Evolutionary conservation across 2,329 filamentous ascomycete species (phyloP).

Genomic region (Didymosphaeria variabile): DNA sequence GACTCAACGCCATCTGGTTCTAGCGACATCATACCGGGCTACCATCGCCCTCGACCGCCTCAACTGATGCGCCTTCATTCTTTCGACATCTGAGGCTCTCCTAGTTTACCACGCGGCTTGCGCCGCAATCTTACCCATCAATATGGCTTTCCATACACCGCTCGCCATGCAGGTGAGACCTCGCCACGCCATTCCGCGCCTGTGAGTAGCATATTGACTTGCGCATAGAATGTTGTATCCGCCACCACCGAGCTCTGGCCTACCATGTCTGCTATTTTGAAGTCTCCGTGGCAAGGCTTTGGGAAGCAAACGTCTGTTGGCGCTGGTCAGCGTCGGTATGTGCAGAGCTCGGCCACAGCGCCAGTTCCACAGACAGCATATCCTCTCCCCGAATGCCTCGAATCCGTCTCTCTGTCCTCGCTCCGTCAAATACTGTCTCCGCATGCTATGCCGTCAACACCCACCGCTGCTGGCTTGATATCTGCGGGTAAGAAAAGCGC

Average conservation of each 20-base stretch:
- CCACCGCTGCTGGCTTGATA: slow-evolving; percentile 27
- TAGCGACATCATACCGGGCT: slow-evolving; percentile 24
- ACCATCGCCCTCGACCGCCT: slow-evolving; percentile 25
- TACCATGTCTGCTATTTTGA: slow-evolving; percentile 49
- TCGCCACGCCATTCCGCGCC: slow-evolving; percentile 38
- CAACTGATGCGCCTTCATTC: slow-evolving; percentile 30
- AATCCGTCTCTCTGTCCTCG: slow-evolving; percentile 31
- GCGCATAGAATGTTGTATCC: slow-evolving; percentile 55
- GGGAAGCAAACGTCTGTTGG: slow-evolving; percentile 32
- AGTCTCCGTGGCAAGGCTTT: slow-evolving; percentile 45
- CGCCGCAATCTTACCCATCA: slow-evolving; percentile 40
- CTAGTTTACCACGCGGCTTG: slow-evolving; percentile 35
- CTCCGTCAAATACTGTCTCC: slow-evolving; percentile 26
- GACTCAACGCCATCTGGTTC: slow-evolving; percentile 33
- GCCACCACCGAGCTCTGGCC: slow-evolving; percentile 52
- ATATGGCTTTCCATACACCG: slow-evolving; percentile 63
- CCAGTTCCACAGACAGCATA: slow-evolving; percentile 11
- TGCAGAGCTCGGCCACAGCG: slow-evolving; percentile 19
- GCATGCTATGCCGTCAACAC: slow-evolving; percentile 20
- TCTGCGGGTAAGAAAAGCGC: slow-evolving; percentile 25
- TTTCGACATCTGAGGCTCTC: slow-evolving; percentile 27
- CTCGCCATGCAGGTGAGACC: slow-evolving; percentile 58
- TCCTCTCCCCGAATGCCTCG: slow-evolving; percentile 34
- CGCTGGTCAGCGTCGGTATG: slow-evolving; percentile 32
- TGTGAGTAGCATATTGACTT: slow-evolving; percentile 30